Evolutionary conservation across 768 basidiomycete species (phyloP).

Genomic region (Russula abietina): DNA sequence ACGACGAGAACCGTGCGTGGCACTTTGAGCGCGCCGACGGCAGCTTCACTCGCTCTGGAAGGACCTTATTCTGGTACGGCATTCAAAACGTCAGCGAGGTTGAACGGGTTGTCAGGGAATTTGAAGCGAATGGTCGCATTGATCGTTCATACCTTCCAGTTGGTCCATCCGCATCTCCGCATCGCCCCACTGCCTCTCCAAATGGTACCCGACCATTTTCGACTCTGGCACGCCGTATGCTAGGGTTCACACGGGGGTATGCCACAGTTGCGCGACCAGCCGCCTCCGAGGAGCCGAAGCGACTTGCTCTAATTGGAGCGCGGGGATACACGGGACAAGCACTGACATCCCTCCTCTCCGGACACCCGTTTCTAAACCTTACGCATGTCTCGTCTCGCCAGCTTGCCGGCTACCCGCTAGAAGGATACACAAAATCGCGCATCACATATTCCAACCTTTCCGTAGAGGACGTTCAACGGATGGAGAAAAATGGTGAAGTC

Average conservation of each 20-base stretch:
- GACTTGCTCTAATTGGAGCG: constrained; percentile 91
- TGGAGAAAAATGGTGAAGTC: constrained; percentile 87
- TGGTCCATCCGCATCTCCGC: constrained; percentile 60
- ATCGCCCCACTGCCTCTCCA: constrained; percentile 35
- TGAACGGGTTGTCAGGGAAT: constrained; percentile 67
- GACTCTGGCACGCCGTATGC: constrained; percentile 45
- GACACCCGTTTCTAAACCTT: constrained; percentile 83
- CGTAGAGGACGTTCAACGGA: constrained; percentile 66
- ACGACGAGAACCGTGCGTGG: constrained; percentile 97
- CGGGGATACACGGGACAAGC: constrained; percentile 95
- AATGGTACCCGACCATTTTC: constrained; percentile 52
- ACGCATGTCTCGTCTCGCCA: constrained; percentile 97
- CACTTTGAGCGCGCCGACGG: constrained; percentile 99
- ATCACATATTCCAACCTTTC: constrained; percentile 80
- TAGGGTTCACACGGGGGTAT: constrained; percentile 64
- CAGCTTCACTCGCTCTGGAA: constrained; percentile 90
- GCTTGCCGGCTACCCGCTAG: constrained; percentile 73
- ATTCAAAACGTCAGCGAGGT: constrained; percentile 88
- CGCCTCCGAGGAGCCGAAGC: constrained; percentile 64
- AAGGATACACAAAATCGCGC: constrained; percentile 70
- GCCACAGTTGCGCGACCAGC: constrained; percentile 52
- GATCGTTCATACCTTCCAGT: constrained; percentile 88
- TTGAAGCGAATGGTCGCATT: constrained; percentile 73
- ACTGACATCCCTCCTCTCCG: constrained; percentile 75
- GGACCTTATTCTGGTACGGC: constrained; percentile 97